Conservation (phyloP, 306 rosid species). For the cucumber (Cucumis sativus) region DNA sequence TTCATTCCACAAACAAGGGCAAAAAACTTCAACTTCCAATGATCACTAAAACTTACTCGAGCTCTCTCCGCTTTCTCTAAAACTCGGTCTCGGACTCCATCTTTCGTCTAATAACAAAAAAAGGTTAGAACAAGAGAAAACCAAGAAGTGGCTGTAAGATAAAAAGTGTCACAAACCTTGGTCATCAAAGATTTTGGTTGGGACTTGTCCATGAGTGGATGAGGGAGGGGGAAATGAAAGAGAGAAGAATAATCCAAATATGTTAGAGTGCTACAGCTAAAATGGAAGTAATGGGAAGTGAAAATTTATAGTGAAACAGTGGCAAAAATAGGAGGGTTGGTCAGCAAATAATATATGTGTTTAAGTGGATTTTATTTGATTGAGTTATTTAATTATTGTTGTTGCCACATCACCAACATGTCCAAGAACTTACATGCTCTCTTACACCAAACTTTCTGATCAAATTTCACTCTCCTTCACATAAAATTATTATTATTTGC, state of each 20-base stretch:
- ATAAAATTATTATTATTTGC: neutral
- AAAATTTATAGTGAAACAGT: constrained; percentile 15
- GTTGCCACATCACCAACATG: constrained; percentile 80
- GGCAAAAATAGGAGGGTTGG: constrained; percentile 58
- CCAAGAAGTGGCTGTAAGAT: neutral
- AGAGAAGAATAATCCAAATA: neutral
- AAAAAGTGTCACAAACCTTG: neutral
- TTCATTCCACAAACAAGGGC: neutral
- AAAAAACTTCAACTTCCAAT: neutral
- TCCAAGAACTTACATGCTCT: constrained; percentile 41
- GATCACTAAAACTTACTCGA: neutral
- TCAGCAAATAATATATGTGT: constrained; percentile 23
- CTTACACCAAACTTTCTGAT: constrained; percentile 94
- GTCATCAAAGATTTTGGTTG: constrained; percentile 1
- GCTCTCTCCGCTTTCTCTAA: neutral
- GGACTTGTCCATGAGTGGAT: constrained; percentile 7
- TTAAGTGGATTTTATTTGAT: neutral
- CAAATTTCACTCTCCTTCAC: constrained; percentile 74
- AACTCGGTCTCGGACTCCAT: neutral
- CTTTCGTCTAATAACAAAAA: neutral
- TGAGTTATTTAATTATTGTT: constrained; percentile 19
- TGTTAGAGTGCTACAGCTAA: neutral
- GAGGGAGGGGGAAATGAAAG: too few species aligned
- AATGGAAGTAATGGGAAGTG: neutral
- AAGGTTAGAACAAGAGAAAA: neutral